A percentile compares a stretch with the other conserved stretches of the same genome.
phyloP scores from a whole-genome alignment of 2,329 filamentous ascomycete genomes.

The Orbilia javanica region DNA sequence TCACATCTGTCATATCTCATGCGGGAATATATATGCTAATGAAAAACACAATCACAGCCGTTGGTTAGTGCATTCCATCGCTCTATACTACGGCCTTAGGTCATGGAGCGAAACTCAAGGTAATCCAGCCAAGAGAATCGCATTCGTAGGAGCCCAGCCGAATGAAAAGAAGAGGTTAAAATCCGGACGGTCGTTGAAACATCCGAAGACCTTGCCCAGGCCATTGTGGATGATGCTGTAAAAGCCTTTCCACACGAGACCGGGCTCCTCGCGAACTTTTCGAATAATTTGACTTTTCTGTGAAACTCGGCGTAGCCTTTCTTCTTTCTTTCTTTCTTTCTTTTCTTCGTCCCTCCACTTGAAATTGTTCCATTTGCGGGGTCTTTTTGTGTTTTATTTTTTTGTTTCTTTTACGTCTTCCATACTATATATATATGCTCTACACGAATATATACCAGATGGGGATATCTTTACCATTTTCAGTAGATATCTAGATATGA shows the following conservation, averaged over 20 bases:
- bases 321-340: too few relatives aligned
- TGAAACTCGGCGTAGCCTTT: too few relatives aligned
- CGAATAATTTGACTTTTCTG: too few relatives aligned
- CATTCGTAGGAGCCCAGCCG: slow-evolving; percentile 76
- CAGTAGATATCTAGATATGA: too few relatives aligned
- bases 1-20: slow-evolving; percentile 60
- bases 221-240: slow-evolving; percentile 57
- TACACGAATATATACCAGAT: too few relatives aligned
- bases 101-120: slow-evolving; percentile 83
- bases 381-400: too few relatives aligned
- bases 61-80: slow-evolving; percentile 93
- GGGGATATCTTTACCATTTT: too few relatives aligned
- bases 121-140: slow-evolving; percentile 78
- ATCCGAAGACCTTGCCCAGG: slow-evolving; percentile 30
- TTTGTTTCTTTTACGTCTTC: too few relatives aligned
- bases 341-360: too few relatives aligned
- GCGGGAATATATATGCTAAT: neutral
- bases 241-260: neutral
- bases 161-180: slow-evolving; percentile 37
- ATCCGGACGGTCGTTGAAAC: slow-evolving; percentile 39
- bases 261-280: too few relatives aligned
- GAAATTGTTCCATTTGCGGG: too few relatives aligned
- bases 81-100: slow-evolving; percentile 87
- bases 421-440: too few relatives aligned
- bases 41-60: slow-evolving; percentile 70